Percentiles rank a stretch among this genome's conserved stretches.
These are phyloP conservation scores for Starmerella sirachaensis DNA, from an alignment of 805 yeast genomes.

Conservation along the genomic window DNA sequence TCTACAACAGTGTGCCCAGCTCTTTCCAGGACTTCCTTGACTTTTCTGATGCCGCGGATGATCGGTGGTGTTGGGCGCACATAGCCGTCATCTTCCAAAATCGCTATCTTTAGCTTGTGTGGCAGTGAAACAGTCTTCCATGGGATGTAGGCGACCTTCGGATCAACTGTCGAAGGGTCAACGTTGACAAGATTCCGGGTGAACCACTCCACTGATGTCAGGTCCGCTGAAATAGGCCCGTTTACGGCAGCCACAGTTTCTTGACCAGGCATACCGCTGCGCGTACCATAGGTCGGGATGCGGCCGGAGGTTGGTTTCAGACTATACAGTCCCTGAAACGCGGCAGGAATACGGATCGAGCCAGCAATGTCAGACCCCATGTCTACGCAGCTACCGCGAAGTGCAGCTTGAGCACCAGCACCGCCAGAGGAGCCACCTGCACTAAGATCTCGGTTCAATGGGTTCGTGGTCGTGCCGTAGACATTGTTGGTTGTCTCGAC, in stretches of 20 bases:
- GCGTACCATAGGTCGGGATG: conserved; percentile 29
- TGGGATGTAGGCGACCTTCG: conserved; percentile 39
- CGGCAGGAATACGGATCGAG: conserved; percentile 39
- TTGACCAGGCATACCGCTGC: conserved; percentile 31
- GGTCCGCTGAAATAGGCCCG: conserved; percentile 37
- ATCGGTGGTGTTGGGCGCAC: conserved; percentile 48
- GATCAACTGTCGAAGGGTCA: conserved; percentile 40
- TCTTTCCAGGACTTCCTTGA: conserved; percentile 41
- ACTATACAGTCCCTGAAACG: conserved; percentile 39
- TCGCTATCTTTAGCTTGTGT: conserved; percentile 36
- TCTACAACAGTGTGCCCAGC: conserved; percentile 47
- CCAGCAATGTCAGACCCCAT: conserved; percentile 47
- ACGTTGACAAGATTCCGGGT: conserved; percentile 31
- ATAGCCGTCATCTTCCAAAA: conserved; percentile 35
- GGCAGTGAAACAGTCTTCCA: conserved; percentile 32
- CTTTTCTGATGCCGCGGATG: conserved; percentile 39
- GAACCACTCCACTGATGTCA: conserved; percentile 33
- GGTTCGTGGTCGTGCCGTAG: conserved; percentile 38
- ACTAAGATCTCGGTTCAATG: conserved; percentile 34
- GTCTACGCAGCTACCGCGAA: conserved; percentile 42
- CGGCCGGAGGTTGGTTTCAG: conserved; percentile 36
- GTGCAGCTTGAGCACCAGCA: conserved; percentile 39
- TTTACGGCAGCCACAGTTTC: conserved; percentile 33
- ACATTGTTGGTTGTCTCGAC: conserved; percentile 37
- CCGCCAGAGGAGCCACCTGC: conserved; percentile 51